Evolutionary conservation across 306 rosid species (phyloP), one percentile per base, ranked within the genome.

Genomic region (Cicer bijugum): DNA sequence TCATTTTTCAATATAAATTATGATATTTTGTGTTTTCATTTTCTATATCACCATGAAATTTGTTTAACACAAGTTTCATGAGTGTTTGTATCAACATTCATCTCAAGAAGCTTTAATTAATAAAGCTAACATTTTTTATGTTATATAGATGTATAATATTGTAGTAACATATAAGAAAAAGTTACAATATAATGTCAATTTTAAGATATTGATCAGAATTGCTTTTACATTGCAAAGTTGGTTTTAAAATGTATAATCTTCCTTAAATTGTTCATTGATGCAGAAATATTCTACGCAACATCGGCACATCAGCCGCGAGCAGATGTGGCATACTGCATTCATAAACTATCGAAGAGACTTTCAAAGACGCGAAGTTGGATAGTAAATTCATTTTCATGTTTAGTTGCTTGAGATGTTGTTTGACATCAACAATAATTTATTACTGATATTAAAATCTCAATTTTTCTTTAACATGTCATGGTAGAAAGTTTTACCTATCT

Each of bases 301-400:
- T 86, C 97, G 12, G 88, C 89, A 55, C 86, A 78, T 10, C 94
- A 90, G 20, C 99, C 97, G 8, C 82, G 99, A 38, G 97, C 97
- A 39, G 99, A 91, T 86, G 97, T 94, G 83, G 92, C 93, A 65
- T 90, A 91, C 35, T 95, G 99, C 88, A 91, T 95, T 76, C 99
- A 95, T 9, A 87, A 90, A 23, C 86, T 91, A 79, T 74, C 96
- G 55, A 95, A 85, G 86, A 90, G 99, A 83, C 84, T 95, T 62
- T 71, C 88, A 74, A 95, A 91, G 90, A 95, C 99, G 0, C 53
- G 78, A 80, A 88, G 78, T 78, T 95, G 97, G 99, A 90, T 87
- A 57, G 99, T 95, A 89, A 85, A 8, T 51, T 53, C 55, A 52
- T 52, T 77, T 83, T 78, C 67, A 11, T 73, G 50, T 12, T 63